Evolutionary conservation across 331 rosid species (phyloP).

Genomic region (Malus hybrid): DNA sequence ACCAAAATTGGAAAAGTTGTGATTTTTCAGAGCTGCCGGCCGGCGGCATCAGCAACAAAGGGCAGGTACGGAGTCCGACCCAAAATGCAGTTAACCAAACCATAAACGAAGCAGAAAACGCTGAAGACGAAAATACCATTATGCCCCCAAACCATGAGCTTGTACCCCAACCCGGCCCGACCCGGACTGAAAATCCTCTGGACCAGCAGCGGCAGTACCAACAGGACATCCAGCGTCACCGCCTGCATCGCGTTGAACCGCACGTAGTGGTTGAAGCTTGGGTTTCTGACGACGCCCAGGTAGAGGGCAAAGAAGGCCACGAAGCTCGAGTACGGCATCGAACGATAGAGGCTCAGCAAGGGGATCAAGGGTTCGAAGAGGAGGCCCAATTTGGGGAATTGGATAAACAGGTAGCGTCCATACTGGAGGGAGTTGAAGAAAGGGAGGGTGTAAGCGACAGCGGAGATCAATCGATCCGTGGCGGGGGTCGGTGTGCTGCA

Average conservation of each 20-base stretch:
- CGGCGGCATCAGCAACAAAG: constrained; percentile 89
- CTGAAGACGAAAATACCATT: constrained; percentile 50
- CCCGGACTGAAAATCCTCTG: constrained; percentile 67
- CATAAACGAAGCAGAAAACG: constrained; percentile 55
- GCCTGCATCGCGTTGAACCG: constrained; percentile 97
- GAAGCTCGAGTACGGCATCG: constrained; percentile 81
- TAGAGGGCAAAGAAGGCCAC: constrained; percentile 91
- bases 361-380: constrained; percentile 74
- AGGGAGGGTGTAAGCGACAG: constrained; percentile 76
- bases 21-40: constrained; percentile 48
- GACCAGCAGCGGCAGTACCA: constrained; percentile 61
- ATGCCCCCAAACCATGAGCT: constrained; percentile 53
- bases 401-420: constrained; percentile 58
- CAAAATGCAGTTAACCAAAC: constrained; percentile 40
- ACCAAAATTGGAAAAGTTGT: neutral
- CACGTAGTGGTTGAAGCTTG: constrained; percentile 46
- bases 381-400: constrained; percentile 49
- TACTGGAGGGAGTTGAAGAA: constrained; percentile 93
- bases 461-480: constrained; percentile 74
- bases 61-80: constrained; percentile 84
- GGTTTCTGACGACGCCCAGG: constrained; percentile 76
- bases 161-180: constrained; percentile 38
- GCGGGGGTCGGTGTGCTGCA: constrained; percentile 37
- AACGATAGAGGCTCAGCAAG: constrained; percentile 54
- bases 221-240: constrained; percentile 77